Evolutionary conservation across 108 stramenopile species (phyloP).

Genomic region (Stephanodiscus triporus): DNA sequence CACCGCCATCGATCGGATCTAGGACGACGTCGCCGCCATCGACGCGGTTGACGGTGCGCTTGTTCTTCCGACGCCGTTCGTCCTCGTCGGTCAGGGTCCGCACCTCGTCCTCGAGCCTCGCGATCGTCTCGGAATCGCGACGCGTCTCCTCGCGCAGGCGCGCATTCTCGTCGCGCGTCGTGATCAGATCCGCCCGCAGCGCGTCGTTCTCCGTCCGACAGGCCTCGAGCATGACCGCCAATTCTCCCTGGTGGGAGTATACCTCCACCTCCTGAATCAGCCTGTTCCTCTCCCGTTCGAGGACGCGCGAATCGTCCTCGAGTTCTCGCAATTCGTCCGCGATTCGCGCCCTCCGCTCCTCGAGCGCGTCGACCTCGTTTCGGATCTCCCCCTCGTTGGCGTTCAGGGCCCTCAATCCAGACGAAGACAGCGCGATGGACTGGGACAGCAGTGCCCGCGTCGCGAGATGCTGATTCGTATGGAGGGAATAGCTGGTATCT

Average conservation of each 20-base stretch:
- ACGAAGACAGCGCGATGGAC: background rate
- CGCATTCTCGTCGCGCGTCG: too few relatives aligned
- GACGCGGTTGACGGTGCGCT: background rate
- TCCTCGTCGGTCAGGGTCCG: background rate
- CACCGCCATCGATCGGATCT: background rate
- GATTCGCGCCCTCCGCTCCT: slow-evolving; percentile 7
- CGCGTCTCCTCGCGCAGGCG: background rate
- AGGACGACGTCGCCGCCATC: background rate
- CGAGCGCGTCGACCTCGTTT: too few relatives aligned
- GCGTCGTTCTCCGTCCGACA: background rate
- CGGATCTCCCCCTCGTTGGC: too few relatives aligned
- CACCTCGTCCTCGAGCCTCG: background rate
- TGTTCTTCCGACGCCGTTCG: background rate
- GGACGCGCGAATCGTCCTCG: slow-evolving; percentile 2
- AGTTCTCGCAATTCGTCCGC: slow-evolving; percentile 14
- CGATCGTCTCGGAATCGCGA: background rate
- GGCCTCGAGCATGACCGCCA: slow-evolving; percentile 11
- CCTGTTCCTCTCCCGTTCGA: slow-evolving; percentile 21
- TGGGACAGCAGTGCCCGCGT: background rate
- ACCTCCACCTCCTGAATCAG: slow-evolving; percentile 34
- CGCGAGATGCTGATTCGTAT: background rate
- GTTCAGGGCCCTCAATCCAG: too few relatives aligned
- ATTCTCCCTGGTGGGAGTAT: slow-evolving; percentile 16
- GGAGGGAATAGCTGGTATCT: background rate
- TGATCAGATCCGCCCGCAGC: background rate